These are phyloP conservation scores for Populus hybrid DNA, from an alignment of 441 rosid genomes.

Conservation along the genomic window DNA sequence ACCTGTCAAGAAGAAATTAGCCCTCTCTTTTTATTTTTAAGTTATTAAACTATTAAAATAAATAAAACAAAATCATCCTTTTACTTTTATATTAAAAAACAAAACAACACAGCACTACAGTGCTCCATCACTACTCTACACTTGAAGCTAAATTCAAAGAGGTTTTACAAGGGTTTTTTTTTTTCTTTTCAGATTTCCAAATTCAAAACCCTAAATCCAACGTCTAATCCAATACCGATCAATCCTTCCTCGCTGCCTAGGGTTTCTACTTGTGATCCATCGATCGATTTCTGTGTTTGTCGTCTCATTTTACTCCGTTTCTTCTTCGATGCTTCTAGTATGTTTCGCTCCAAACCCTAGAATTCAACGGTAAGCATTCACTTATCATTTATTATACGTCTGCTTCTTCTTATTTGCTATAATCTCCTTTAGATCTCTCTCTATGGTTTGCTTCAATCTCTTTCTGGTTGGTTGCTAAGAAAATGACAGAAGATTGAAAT, in stretches of 20 bases:
- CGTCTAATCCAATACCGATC: neutral
- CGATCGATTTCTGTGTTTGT: neutral
- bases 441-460: neutral
- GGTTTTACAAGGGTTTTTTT: neutral
- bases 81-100: neutral
- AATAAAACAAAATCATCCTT: neutral
- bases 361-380: slow-evolving; percentile 10
- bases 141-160: neutral
- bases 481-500: neutral
- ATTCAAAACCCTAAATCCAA: neutral
- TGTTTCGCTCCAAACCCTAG: neutral
- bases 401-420: no score
- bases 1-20: neutral
- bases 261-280: neutral
- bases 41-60: neutral
- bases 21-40: neutral
- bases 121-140: neutral
- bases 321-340: neutral
- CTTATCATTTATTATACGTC: neutral
- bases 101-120: neutral
- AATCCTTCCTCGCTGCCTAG: neutral
- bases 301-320: neutral
- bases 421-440: neutral
- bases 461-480: neutral
- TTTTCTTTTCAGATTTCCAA: neutral